These are phyloP conservation scores for Pulveroboletus sp. DNA, from an alignment of 768 basidiomycete species.

Conservation along the genomic window DNA sequence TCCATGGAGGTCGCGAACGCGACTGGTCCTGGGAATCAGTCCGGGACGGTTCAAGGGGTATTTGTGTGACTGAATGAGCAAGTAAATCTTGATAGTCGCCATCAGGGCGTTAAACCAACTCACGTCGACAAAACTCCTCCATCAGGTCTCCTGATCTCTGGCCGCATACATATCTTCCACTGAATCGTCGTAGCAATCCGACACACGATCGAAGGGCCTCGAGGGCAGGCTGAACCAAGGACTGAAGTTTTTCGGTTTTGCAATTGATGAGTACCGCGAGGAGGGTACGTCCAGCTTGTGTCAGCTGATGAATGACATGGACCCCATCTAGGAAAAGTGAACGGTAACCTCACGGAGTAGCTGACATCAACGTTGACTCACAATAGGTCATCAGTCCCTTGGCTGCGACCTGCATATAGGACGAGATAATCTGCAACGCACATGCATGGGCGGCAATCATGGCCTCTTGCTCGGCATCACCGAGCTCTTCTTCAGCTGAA, in stretches of 20 bases:
- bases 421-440: constrained; percentile 76
- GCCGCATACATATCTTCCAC: constrained; percentile 88
- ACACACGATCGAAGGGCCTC: constrained; percentile 87
- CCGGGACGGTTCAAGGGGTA: constrained; percentile 71
- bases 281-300: constrained; percentile 87
- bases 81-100: constrained; percentile 3
- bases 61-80: constrained; percentile 61
- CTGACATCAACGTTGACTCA: constrained; percentile 37
- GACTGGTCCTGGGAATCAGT: constrained; percentile 46
- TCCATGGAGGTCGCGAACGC: constrained; percentile 71
- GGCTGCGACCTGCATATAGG: constrained; percentile 80
- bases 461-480: constrained; percentile 71
- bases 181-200: constrained; percentile 81
- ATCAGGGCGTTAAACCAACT: constrained; percentile 19
- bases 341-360: constrained; percentile 8
- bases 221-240: constrained; percentile 74
- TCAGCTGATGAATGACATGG: constrained; percentile 92
- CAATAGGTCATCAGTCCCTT: constrained; percentile 94
- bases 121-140: constrained; percentile 91
- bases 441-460: constrained; percentile 72
- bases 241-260: constrained; percentile 71
- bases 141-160: constrained; percentile 87
- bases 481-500: constrained; percentile 46
- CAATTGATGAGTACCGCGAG: constrained; percentile 85
- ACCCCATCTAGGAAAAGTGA: constrained; percentile 64